A percentile compares a stretch with the other conserved stretches of the same genome.
Evolutionary conservation across 257 asterid genomes (phyloP).

Genomic region (Nemophila menziesii): DNA sequence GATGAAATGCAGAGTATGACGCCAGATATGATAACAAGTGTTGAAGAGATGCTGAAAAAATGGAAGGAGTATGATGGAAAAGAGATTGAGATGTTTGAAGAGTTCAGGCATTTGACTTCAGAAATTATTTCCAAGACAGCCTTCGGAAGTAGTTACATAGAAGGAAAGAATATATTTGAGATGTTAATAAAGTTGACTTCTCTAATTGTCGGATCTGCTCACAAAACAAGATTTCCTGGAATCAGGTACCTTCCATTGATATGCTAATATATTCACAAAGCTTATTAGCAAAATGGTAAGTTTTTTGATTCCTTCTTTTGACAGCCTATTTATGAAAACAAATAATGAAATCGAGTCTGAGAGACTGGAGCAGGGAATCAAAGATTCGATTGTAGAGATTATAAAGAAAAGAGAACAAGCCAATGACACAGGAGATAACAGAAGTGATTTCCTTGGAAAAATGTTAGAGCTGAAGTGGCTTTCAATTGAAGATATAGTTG

Average conservation of each 20-base stretch:
- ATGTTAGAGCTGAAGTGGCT: slow-evolving; percentile 29
- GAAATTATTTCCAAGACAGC: slow-evolving; percentile 57
- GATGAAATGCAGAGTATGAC: slow-evolving; percentile 28
- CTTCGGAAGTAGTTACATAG: slow-evolving; percentile 52
- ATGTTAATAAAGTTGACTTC: slow-evolving; percentile 18
- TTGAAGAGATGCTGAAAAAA: slow-evolving; percentile 28
- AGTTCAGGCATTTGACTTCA: slow-evolving; percentile 32
- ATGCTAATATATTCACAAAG: too few species aligned
- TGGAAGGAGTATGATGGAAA: slow-evolving; percentile 24
- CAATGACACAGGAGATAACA: slow-evolving; percentile 6
- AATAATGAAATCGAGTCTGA: slow-evolving; percentile 43
- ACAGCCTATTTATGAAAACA: slow-evolving; percentile 31
- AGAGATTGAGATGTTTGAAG: slow-evolving; percentile 33
- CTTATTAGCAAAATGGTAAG: too few species aligned
- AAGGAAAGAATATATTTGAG: slow-evolving; percentile 41
- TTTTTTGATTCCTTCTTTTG: neutral
- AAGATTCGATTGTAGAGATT: slow-evolving; percentile 25
- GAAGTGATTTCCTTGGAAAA: slow-evolving; percentile 37
- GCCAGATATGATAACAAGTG: slow-evolving; percentile 41
- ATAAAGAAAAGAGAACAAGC: slow-evolving; percentile 26
- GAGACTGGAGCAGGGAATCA: slow-evolving; percentile 43
- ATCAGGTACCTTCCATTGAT: too few species aligned
- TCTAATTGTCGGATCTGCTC: slow-evolving; percentile 10
- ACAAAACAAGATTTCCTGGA: slow-evolving; percentile 14
- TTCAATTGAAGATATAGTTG: slow-evolving; percentile 44